Evolutionary conservation across 2,329 filamentous ascomycete species (phyloP), one percentile per base, ranked within the genome.

Genomic region (Anisogramma anomala): DNA sequence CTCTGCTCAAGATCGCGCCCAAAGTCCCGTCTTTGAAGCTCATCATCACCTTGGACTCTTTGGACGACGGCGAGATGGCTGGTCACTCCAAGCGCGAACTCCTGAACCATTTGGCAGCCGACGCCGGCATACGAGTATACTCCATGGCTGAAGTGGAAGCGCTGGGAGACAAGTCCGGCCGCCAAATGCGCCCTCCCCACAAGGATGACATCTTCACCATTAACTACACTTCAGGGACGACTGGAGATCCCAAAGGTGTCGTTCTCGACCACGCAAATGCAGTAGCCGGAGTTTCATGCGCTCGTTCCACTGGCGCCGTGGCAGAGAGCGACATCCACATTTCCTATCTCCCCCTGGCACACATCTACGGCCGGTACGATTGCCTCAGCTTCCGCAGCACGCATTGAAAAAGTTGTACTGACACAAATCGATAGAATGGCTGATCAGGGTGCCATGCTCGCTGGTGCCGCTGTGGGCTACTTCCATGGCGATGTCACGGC

Each of bases 301-400:
- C 72, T 36, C 69, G 84, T 44, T 61, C 74, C 27, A 67, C 75
- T 43, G 66, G 65, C 10, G 65, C 67, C 10, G 68, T 75, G 42
- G 50, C 52, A 3, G 53, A 65, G 36, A 61, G 61, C 47, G 83
- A 91, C 50, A 65, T 79, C 3, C 69, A 81, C 50, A 74, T 85
- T 43, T 96, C 89, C 1, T 98, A 96, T 62, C 73, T 98, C 38
- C 91, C 91, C 0, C 67, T 95, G 28, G 91, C 91, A 8, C 91
- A 98, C 58, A 96, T 98, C 53, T 95, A 85, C 60, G 84, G 88
- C 49, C 82, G 91, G 28, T 31, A 31, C n/a, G 13, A 15, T n/a
- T 15, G 6, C 14, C 26, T n/a, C 26, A 25, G 23, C 23, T 11
- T 11, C 6, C 11, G 23, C 11, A 6, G 6, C 11, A 11, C 6